Evolutionary conservation across 768 basidiomycete genomes (phyloP).

Genomic region (Panus rudis): DNA sequence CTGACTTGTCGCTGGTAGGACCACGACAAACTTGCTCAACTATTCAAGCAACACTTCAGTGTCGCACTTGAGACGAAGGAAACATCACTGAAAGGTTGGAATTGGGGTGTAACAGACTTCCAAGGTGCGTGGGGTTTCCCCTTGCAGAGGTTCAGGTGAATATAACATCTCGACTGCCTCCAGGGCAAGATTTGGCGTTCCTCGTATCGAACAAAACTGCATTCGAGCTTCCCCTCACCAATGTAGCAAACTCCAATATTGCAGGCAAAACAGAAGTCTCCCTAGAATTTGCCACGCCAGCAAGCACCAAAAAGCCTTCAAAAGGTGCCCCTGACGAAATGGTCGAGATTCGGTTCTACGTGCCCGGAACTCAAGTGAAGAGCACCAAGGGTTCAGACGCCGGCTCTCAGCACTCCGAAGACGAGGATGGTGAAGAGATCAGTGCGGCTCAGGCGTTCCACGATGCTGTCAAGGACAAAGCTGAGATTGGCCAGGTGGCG

Average conservation of each 20-base stretch:
- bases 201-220: slow-evolving; percentile 79
- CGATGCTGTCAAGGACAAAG: slow-evolving; percentile 92
- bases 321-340: slow-evolving; percentile 66
- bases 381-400: slow-evolving; percentile 56
- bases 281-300: slow-evolving; percentile 74
- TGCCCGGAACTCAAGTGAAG: slow-evolving; percentile 73
- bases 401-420: slow-evolving; percentile 66
- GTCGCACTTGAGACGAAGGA: slow-evolving; percentile 83
- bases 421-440: slow-evolving; percentile 69
- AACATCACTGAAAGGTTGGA: slow-evolving; percentile 90
- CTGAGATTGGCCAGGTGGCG: slow-evolving; percentile 85
- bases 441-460: slow-evolving; percentile 96
- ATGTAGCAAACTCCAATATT: slow-evolving; percentile 96
- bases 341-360: slow-evolving; percentile 93
- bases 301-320: slow-evolving; percentile 39
- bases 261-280: slow-evolving; percentile 98
- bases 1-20: slow-evolving; percentile 45
- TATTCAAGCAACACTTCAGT: slow-evolving; percentile 84
- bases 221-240: slow-evolving; percentile 81
- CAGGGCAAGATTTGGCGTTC: slow-evolving; percentile 90
- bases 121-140: slow-evolving; percentile 51
- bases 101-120: slow-evolving; percentile 95
- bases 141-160: slow-evolving; percentile 2
- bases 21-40: slow-evolving; percentile 72
- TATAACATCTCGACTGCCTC: not conserved